phyloP scores from a whole-genome alignment of 495 filamentous ascomycete genomes.

The Staphylotrichum longicolle region DNA sequence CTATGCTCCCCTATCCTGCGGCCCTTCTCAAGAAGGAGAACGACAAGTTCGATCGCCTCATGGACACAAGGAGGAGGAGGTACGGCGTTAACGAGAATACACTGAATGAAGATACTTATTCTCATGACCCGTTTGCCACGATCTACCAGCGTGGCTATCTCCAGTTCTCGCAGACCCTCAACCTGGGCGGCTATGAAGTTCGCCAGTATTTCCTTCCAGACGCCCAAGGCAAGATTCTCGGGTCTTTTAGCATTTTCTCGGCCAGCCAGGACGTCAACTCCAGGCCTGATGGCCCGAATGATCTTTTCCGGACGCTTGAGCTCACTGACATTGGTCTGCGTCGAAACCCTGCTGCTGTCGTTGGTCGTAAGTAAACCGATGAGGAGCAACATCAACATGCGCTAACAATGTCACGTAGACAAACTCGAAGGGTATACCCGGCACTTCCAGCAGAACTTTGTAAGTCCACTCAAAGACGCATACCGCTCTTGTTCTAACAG shows the following conservation, averaged over 20 bases:
- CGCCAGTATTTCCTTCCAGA: slow-evolving; percentile 40
- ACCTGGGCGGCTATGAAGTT: slow-evolving; percentile 28
- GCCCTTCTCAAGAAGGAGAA: slow-evolving; percentile 19
- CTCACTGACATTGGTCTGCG: slow-evolving; percentile 54
- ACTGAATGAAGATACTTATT: neutral
- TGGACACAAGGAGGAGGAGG: slow-evolving; percentile 6
- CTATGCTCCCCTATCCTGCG: slow-evolving; percentile 40
- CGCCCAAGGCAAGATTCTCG: slow-evolving; percentile 34
- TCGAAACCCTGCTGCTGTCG: slow-evolving; percentile 47
- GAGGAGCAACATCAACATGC: no score
- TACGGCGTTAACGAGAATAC: slow-evolving; percentile 7
- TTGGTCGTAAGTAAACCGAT: slow-evolving; percentile 25
- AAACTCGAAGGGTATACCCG: slow-evolving; percentile 53
- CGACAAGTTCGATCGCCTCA: slow-evolving; percentile 2
- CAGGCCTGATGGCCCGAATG: slow-evolving; percentile 55
- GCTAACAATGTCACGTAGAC: slow-evolving; percentile 21
- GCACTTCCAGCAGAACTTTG: slow-evolving; percentile 73
- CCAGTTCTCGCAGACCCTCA: slow-evolving; percentile 9
- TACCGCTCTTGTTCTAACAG: slow-evolving; percentile 16
- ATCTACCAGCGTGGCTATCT: slow-evolving; percentile 17
- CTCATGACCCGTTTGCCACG: slow-evolving; percentile 1
- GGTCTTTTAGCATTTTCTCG: slow-evolving; percentile 62
- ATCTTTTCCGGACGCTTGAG: slow-evolving; percentile 64
- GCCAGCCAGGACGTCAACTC: slow-evolving; percentile 52
- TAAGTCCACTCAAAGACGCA: slow-evolving; percentile 38